Percentiles rank a stretch among this genome's conserved stretches.
These are phyloP conservation scores for Metarhizium album DNA, from an alignment of 2,329 filamentous ascomycete genomes.

Conservation along the genomic window DNA sequence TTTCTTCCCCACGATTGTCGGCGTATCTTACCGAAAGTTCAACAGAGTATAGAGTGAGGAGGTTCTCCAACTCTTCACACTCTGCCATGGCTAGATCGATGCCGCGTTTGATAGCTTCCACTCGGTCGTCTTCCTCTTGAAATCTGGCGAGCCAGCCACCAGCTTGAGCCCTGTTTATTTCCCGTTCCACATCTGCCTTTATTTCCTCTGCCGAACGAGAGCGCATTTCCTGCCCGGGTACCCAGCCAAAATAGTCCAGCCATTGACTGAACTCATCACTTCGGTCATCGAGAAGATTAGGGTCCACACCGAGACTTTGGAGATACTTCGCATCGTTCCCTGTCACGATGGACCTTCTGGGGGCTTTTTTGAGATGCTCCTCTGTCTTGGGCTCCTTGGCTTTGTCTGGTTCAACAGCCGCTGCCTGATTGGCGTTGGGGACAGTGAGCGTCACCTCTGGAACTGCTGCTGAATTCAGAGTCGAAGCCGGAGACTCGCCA, in stretches of 20 bases:
- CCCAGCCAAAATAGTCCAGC: constrained; percentile 83
- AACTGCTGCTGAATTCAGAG: constrained; percentile 14
- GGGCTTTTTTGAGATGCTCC: constrained; percentile 31
- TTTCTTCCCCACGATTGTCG: background rate
- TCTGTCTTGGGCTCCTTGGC: constrained; percentile 19
- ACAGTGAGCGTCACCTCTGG: constrained; percentile 50
- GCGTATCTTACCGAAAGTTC: constrained; percentile 65
- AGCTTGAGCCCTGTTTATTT: constrained; percentile 82
- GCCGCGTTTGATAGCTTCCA: constrained; percentile 74
- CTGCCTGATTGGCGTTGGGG: constrained; percentile 29
- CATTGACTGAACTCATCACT: constrained; percentile 73
- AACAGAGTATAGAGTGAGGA: constrained; percentile 88
- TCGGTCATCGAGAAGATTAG: constrained; percentile 61
- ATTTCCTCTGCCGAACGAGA: constrained; percentile 68
- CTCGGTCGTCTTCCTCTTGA: constrained; percentile 79
- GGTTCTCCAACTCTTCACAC: constrained; percentile 90
- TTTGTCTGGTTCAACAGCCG: constrained; percentile 23
- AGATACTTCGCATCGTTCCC: constrained; percentile 74
- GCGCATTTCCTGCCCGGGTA: constrained; percentile 62
- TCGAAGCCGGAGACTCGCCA: background rate
- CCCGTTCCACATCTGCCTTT: constrained; percentile 72
- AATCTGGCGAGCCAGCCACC: constrained; percentile 82
- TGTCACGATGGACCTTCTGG: constrained; percentile 50
- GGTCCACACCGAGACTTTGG: constrained; percentile 66
- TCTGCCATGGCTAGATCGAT: constrained; percentile 87